Base-by-base conservation (phyloP, 192 early-diverging fungal genomes). In the Entomortierella lignicola region DNA sequence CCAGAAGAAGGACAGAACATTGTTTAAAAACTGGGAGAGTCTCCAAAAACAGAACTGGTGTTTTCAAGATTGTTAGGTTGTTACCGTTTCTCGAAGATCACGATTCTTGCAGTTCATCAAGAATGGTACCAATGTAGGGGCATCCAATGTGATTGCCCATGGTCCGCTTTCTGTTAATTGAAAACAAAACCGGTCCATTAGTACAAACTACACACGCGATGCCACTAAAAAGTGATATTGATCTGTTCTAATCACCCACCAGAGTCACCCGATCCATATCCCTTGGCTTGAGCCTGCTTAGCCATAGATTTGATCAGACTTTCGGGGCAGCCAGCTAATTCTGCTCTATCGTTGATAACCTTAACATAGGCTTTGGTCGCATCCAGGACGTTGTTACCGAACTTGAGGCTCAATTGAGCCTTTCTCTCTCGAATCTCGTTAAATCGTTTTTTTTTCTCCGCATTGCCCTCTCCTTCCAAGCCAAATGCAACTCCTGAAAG, bases 71-170 rank as follows among this genome's bases (percentile, higher is more conserved):
- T 42, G 39, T 42, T 42, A 15, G 15, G 4, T 47, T 20, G 64
- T 54, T 73, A 86, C 84, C n/a, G 79, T 63, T 64, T 87, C 84
- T 51, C 88, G 82, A 1, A 90, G 82, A 10, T 60, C 59, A 26
- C 88, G 69, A 67, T 88, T 88, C 20, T 70, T 79, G 66, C 85
- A 86, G 69, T 82, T 85, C 85, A 84, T 87, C 81, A 90, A 84
- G 27, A 90, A 87, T 1, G 88, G 86, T 4, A 80, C 81, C 54
- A 79, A 80, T 8, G 83, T 83, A 5, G 88, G 86, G 20, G 61
- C 66, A 64, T 90, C 88, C 48, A 90, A 50, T 3, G 88, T 90
- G 23, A 88, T 79, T 30, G 82, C 83, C 70, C 84, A 90, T 12
- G 83, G 83, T 17, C 85, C 83, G 2, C 72, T 69, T 18, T 85